Base-by-base conservation (phyloP, 2,329 filamentous ascomycete genomes). In the Diaporthe sp. region DNA sequence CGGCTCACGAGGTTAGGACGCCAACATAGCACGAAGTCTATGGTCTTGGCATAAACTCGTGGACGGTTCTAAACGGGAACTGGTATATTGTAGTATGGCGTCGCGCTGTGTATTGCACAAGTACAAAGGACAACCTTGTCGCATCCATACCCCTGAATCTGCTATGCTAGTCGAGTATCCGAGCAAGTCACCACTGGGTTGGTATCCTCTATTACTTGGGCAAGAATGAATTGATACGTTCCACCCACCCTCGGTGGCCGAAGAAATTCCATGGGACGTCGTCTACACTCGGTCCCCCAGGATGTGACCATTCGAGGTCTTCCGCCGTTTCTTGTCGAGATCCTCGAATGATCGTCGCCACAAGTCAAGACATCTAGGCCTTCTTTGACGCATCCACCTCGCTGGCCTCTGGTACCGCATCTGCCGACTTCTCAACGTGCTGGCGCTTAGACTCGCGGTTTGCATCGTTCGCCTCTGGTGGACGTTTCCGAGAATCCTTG, bases 401-500 rank as follows among this genome's bases (percentile, higher is more conserved):
- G 32, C 51, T 35, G 13, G 53, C 22, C 15, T 19, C 32, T 25
- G 37, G 35, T 19, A 25, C 51, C n/a, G 42, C 71, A 32, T 44
- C 42, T 22, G 77, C 15, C 30, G 73, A 35, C 32, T 63, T 75
- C 27, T 70, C 75, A 5, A 75, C 68, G 25, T 76, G 74, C 68
- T 75, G 73, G 13, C 72, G 69, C 56, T 76, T 74, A 17, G 73
- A 70, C 47, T 82, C 79, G 44, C 77, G 75, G 61, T 78, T 73
- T 25, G 74, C 71, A 17, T 79, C 78, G 37, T 35, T 75, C 55
- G 75, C 56, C 56, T 81, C 79, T 47, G 78, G 77, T 4, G 78
- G 77, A 30, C 80, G 82, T 77, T 87, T 88, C 76, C 83, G 84
- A 27, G 87, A 85, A 63, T 79, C 79, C 30, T 79, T 77, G 32